Percentiles rank a stretch among this genome's conserved stretches.
These are phyloP conservation scores for Calocera viscosa DNA, from an alignment of 768 basidiomycete genomes.

Conservation along the genomic window DNA sequence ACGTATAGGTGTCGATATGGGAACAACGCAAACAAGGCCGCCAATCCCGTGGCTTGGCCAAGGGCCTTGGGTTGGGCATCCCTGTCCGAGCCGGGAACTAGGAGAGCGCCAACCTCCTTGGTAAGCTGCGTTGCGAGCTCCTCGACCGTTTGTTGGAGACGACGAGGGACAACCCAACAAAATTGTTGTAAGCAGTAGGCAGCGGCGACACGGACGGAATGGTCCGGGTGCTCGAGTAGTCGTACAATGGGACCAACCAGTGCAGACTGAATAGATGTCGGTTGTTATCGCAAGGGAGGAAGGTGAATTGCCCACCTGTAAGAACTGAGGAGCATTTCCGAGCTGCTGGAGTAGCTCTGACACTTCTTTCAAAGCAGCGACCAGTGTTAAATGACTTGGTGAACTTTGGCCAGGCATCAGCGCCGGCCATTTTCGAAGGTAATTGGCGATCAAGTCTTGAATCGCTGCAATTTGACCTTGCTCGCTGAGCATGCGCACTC, in stretches of 20 bases:
- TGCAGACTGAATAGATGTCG: constrained; percentile 18
- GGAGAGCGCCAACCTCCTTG: constrained; percentile 62
- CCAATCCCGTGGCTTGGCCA: constrained; percentile 83
- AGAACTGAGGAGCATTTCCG: constrained; percentile 80
- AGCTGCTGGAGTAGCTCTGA: constrained; percentile 76
- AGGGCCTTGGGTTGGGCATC: constrained; percentile 61
- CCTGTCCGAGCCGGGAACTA: constrained; percentile 55
- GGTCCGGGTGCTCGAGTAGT: constrained; percentile 73
- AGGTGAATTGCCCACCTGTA: constrained; percentile 40
- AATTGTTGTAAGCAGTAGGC: constrained; percentile 84
- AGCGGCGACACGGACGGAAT: constrained; percentile 73
- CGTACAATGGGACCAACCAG: constrained; percentile 51
- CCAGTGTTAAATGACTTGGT: constrained; percentile 53
- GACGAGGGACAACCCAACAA: constrained; percentile 77
- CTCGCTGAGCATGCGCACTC: constrained; percentile 78
- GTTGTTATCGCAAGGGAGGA: neutral
- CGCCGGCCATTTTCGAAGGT: constrained; percentile 84
- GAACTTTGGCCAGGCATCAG: constrained; percentile 75
- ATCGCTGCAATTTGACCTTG: constrained; percentile 88
- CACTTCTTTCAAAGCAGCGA: constrained; percentile 68
- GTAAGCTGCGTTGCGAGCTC: constrained; percentile 69
- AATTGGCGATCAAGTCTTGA: constrained; percentile 66
- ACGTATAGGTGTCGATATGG: constrained; percentile 84
- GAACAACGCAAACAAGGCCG: constrained; percentile 73
- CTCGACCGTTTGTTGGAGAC: constrained; percentile 66